Evolutionary conservation across 1,139 yeast species (phyloP).

Genomic region (Debaryomyces robertsiae): DNA sequence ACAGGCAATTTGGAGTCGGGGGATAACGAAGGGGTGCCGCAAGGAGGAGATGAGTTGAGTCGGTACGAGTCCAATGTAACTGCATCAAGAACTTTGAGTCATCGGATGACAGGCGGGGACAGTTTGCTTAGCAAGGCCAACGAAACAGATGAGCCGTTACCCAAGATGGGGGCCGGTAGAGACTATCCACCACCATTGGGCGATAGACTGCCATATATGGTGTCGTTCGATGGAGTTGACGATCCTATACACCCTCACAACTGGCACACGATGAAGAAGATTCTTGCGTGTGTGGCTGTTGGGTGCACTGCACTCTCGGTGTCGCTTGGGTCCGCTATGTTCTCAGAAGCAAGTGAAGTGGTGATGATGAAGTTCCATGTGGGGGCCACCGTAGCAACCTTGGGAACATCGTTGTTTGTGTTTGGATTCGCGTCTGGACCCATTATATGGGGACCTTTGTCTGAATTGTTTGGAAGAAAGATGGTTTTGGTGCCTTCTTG

Average conservation of each 20-base stretch:
- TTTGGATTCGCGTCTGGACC: constrained; percentile 86
- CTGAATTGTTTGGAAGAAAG: constrained; percentile 75
- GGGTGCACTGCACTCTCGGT: constrained; percentile 33
- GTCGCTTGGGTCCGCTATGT: constrained; percentile 66
- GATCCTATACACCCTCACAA: constrained; percentile 68
- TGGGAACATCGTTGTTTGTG: constrained; percentile 73
- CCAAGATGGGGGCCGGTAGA: constrained; percentile 59
- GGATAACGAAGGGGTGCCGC: constrained; percentile 12
- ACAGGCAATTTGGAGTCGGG: constrained; percentile 13
- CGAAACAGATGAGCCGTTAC: constrained; percentile 30
- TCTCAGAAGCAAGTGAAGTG: constrained; percentile 51
- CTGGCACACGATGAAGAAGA: constrained; percentile 50
- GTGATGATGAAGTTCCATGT: constrained; percentile 51
- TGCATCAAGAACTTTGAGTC: constrained; percentile 17
- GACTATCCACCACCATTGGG: constrained; percentile 57
- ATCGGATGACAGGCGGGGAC: constrained; percentile 31
- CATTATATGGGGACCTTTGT: constrained; percentile 75
- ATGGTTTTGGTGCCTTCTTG: constrained; percentile 55
- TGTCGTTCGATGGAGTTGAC: constrained; percentile 59
- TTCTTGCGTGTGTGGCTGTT: constrained; percentile 40
- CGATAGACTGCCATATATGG: constrained; percentile 52
- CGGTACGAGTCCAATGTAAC: constrained; percentile 18
- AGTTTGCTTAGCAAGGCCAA: constrained; percentile 25
- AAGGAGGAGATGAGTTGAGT: constrained; percentile 10
- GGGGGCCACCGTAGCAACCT: constrained; percentile 56